Conservation (phyloP, 148 eudicot species). For the Chenopodium album region DNA sequence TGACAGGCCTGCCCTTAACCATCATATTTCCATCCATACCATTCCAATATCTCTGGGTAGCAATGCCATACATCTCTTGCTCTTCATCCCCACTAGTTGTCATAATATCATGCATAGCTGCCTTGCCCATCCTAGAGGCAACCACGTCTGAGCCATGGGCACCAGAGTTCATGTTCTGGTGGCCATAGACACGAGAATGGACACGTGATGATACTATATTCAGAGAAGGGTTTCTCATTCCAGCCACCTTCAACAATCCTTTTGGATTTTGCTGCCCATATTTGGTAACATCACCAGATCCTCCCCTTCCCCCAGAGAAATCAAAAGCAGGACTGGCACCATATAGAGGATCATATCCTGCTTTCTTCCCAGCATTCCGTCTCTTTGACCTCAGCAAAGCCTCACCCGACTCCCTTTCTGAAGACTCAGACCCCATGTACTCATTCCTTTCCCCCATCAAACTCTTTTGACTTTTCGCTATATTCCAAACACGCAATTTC, state of each 20-base stretch:
- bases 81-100: constrained; percentile 40
- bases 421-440: constrained; percentile 57
- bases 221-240: constrained; percentile 35
- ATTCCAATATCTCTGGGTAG: constrained; percentile 47
- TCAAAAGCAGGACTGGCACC: constrained; percentile 37
- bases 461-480: constrained; percentile 72
- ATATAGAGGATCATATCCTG: constrained; percentile 36
- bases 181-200: constrained; percentile 33
- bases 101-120: constrained; percentile 40
- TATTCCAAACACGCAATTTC: constrained; percentile 80
- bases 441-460: constrained; percentile 72
- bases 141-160: constrained; percentile 36
- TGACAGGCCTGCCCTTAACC: constrained; percentile 41
- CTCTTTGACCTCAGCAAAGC: constrained; percentile 58
- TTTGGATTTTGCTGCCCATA: constrained; percentile 46
- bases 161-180: constrained; percentile 36
- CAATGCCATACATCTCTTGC: constrained; percentile 49
- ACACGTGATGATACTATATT: constrained; percentile 38
- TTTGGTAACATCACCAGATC: constrained; percentile 35
- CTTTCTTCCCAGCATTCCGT: constrained; percentile 39
- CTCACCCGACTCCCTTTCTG: constrained; percentile 61
- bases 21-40: constrained; percentile 33
- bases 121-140: constrained; percentile 38
- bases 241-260: constrained; percentile 53
- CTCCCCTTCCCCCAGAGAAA: constrained; percentile 37